Conservation (phyloP, 2,329 filamentous ascomycete species). For the Aspergillus sp. region DNA sequence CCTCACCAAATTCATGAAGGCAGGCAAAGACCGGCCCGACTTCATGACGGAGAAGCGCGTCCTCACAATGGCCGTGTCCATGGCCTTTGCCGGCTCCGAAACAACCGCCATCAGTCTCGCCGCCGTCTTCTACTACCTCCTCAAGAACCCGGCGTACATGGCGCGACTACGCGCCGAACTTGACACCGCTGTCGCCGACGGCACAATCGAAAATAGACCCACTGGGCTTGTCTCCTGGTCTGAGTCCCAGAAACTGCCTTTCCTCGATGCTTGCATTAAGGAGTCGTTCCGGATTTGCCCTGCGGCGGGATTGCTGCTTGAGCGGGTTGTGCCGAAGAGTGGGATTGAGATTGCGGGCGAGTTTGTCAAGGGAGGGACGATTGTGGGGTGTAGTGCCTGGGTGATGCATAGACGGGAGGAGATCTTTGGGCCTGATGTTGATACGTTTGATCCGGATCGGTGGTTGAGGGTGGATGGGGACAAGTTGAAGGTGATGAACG, state of each 20-base stretch:
- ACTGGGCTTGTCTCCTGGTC: slow-evolving; percentile 6
- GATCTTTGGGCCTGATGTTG: slow-evolving; percentile 42
- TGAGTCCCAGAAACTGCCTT: slow-evolving; percentile 28
- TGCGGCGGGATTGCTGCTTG: slow-evolving; percentile 33
- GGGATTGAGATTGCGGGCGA: slow-evolving; percentile 31
- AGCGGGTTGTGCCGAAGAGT: slow-evolving; percentile 33
- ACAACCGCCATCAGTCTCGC: slow-evolving; percentile 75
- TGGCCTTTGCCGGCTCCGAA: slow-evolving; percentile 68
- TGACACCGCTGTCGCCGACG: slow-evolving; percentile 49
- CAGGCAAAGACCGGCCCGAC: slow-evolving; percentile 23
- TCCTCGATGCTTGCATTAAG: slow-evolving; percentile 37
- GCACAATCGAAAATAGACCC: slow-evolving; percentile 6
- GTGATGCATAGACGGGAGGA: slow-evolving; percentile 42
- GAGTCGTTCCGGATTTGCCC: slow-evolving; percentile 41
- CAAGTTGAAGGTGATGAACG: slow-evolving; percentile 31
- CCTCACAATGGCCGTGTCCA: slow-evolving; percentile 30
- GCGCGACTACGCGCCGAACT: slow-evolving; percentile 54
- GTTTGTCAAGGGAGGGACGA: slow-evolving; percentile 39
- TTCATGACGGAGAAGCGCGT: slow-evolving; percentile 30
- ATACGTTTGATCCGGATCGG: slow-evolving; percentile 45
- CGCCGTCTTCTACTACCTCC: slow-evolving; percentile 71
- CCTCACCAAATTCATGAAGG: slow-evolving; percentile 29
- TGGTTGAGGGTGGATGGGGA: slow-evolving; percentile 41
- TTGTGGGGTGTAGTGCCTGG: slow-evolving; percentile 47
- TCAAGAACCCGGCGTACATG: slow-evolving; percentile 56